These are phyloP conservation scores for Beauveria sp. DNA, from an alignment of 2,329 filamentous ascomycete species.

Conservation along the genomic window DNA sequence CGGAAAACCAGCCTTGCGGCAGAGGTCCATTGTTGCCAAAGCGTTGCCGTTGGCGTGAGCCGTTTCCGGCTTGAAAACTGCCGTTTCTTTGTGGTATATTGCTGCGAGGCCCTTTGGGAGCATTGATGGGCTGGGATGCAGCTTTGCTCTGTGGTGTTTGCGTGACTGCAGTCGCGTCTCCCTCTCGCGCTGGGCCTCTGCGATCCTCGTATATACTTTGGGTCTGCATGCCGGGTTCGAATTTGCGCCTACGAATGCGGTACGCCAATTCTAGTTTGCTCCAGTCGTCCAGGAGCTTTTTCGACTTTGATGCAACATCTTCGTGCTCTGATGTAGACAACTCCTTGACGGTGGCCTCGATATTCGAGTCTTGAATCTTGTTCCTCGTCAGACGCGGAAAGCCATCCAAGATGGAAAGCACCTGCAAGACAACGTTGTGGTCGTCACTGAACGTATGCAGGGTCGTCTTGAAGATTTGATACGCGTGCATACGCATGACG, in stretches of 20 bases:
- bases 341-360: slow-evolving; percentile 70
- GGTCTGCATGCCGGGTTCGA: slow-evolving; percentile 57
- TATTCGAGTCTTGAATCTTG: slow-evolving; percentile 94
- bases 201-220: slow-evolving; percentile 56
- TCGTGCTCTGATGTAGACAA: slow-evolving; percentile 63
- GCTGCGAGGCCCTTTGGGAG: slow-evolving; percentile 53
- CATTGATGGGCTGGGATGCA: slow-evolving; percentile 39
- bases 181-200: slow-evolving; percentile 40
- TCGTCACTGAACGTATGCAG: slow-evolving; percentile 83
- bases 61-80: slow-evolving; percentile 38
- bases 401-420: slow-evolving; percentile 80
- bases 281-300: slow-evolving; percentile 73
- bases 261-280: slow-evolving; percentile 84
- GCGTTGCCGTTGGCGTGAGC: slow-evolving; percentile 38
- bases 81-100: slow-evolving; percentile 47
- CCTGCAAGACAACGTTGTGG: slow-evolving; percentile 79
- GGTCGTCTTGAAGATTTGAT: slow-evolving; percentile 85
- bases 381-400: slow-evolving; percentile 90
- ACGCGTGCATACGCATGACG: slow-evolving; percentile 94
- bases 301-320: slow-evolving; percentile 64
- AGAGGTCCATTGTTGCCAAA: slow-evolving; percentile 43
- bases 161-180: slow-evolving; percentile 21
- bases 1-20: slow-evolving; percentile 79
- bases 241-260: slow-evolving; percentile 83
- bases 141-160: slow-evolving; percentile 32